Evolutionary conservation across 306 rosid genomes (phyloP).

Genomic region (Pterocarpus santalinus): DNA sequence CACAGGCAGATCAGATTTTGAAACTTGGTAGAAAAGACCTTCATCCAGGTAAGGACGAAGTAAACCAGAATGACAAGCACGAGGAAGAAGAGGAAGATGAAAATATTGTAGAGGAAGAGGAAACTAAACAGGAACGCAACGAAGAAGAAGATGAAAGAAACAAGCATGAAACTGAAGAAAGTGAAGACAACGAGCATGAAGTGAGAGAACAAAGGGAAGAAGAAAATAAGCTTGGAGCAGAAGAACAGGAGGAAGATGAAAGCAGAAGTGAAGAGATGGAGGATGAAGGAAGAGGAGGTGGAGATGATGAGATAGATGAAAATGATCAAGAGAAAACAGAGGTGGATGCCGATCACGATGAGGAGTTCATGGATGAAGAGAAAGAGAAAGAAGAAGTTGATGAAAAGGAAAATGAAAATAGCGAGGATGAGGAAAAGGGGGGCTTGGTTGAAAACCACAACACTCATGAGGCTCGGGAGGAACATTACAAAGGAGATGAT

Average conservation of each 20-base stretch:
- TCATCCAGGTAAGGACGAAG: slow-evolving; percentile 56
- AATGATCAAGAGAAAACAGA: slow-evolving; percentile 72
- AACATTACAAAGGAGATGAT: slow-evolving; percentile 89
- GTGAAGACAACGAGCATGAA: slow-evolving; percentile 51
- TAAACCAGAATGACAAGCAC: slow-evolving; percentile 52
- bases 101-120: slow-evolving; percentile 62
- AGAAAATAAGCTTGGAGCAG: slow-evolving; percentile 55
- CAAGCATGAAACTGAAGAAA: slow-evolving; percentile 54
- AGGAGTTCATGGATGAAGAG: slow-evolving; percentile 70
- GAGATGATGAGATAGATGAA: slow-evolving; percentile 83
- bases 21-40: slow-evolving; percentile 89
- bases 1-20: slow-evolving; percentile 49
- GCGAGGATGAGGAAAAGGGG: slow-evolving; percentile 60
- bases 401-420: slow-evolving; percentile 57
- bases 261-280: slow-evolving; percentile 62
- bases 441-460: slow-evolving; percentile 56
- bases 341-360: slow-evolving; percentile 60
- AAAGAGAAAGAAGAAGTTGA: slow-evolving; percentile 62
- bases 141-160: slow-evolving; percentile 46
- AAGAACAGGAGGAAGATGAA: slow-evolving; percentile 70
- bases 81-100: slow-evolving; percentile 87
- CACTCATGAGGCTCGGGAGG: slow-evolving; percentile 92
- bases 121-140: slow-evolving; percentile 55
- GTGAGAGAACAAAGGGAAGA: slow-evolving; percentile 57
- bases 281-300: slow-evolving; percentile 69